A percentile compares a stretch with the other conserved stretches of the same genome.
phyloP scores from a whole-genome alignment of 352 stramenopile genomes.

The Phytopythium chamaehyphon region DNA sequence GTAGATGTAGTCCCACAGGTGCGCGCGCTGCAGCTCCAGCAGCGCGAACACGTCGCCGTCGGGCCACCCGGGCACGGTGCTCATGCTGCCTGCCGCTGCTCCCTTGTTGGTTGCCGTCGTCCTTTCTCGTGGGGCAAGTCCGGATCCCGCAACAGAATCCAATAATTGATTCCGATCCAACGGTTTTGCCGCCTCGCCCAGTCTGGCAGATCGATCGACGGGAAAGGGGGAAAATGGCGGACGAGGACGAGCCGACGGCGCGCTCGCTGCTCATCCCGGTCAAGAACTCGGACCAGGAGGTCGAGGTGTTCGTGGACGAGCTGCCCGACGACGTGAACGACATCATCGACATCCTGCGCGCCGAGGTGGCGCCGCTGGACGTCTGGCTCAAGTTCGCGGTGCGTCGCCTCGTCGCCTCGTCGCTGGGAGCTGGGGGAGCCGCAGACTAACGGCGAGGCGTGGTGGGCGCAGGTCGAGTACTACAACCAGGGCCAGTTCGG shows the following conservation, averaged over 20 bases:
- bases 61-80: constrained; percentile 38
- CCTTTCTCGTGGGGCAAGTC: constrained; percentile 3
- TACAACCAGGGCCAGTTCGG: constrained; percentile 80
- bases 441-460: background rate
- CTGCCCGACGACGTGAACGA: constrained; percentile 89
- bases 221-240: constrained; percentile 14
- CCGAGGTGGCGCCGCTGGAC: constrained; percentile 87
- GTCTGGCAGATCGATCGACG: background rate
- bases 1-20: constrained; percentile 65
- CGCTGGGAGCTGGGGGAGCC: background rate
- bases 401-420: constrained; percentile 11
- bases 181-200: no score
- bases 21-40: constrained; percentile 42
- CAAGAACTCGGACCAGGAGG: constrained; percentile 86
- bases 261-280: constrained; percentile 88
- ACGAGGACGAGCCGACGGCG: constrained; percentile 37
- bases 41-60: constrained; percentile 48
- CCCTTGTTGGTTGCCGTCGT: constrained; percentile 7
- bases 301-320: constrained; percentile 89
- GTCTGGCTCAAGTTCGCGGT: constrained; percentile 91
- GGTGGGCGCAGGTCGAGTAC: constrained; percentile 65
- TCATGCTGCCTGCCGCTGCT: constrained; percentile 14
- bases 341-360: constrained; percentile 89
- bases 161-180: no score
- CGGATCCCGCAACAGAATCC: no score